These are phyloP conservation scores for Lepidium didymum DNA, from an alignment of 345 rosid species.

Conservation along the genomic window DNA sequence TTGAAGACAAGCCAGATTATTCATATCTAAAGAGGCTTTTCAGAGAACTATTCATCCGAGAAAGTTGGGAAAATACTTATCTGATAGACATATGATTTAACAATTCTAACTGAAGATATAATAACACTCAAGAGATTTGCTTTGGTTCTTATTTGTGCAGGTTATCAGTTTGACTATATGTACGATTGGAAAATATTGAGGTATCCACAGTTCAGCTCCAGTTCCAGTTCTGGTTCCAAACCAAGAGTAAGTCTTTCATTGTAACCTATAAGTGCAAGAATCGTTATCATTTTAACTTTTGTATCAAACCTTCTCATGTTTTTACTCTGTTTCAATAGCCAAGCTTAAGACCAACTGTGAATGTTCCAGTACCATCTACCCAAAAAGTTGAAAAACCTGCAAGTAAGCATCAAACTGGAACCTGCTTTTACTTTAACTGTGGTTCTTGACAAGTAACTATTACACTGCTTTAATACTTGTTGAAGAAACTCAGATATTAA, in stretches of 20 bases:
- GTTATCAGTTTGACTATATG: conserved; percentile 90
- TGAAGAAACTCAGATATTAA: not conserved
- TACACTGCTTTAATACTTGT: not conserved
- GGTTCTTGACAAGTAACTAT: not conserved
- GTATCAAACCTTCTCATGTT: not conserved
- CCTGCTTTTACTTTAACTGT: not conserved
- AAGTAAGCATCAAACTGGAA: conserved; percentile 32
- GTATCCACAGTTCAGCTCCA: conserved; percentile 74
- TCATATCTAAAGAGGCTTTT: conserved; percentile 93
- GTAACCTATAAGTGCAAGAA: not conserved
- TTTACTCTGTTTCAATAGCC: conserved; percentile 34
- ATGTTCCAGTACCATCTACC: conserved; percentile 49
- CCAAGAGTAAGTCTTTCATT: conserved; percentile 49
- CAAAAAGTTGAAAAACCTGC: conserved; percentile 59
- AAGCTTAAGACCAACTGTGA: conserved; percentile 42
- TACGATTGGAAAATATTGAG: conserved; percentile 91
- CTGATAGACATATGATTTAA: not conserved
- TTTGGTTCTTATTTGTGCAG: conserved; percentile 34
- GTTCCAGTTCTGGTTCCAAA: conserved; percentile 53
- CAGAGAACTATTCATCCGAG: conserved; percentile 86
- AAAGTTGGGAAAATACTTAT: conserved; percentile 39
- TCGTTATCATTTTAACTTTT: not conserved
- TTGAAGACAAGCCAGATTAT: conserved; percentile 96
- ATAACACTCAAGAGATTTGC: not conserved
- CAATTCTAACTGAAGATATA: not conserved